Base-by-base conservation (phyloP, 2,329 filamentous ascomycete genomes). In the Pezicula neosporulosa region DNA sequence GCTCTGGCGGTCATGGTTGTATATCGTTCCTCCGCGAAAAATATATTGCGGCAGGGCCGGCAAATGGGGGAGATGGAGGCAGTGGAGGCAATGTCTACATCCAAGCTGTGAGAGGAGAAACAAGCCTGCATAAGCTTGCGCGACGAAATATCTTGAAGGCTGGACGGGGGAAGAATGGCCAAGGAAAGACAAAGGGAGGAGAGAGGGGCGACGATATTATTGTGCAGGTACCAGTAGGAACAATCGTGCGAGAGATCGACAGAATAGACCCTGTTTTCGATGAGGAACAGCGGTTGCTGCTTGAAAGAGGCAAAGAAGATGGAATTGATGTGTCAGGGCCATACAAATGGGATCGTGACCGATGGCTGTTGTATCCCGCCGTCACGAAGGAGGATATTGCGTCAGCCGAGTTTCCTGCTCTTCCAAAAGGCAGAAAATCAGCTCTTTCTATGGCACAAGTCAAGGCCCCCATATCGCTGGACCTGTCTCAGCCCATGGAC, bases 11-110 rank as follows among this genome's bases (percentile, higher is more conserved):
- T 8, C 86, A 94, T 65, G 94, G 94, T 56, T 99, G 94, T 66
- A 90, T 97, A 47, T 94, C 94, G 0, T 99, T 97, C 67, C 74
- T 95, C 41, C 86, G 93, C 18, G 94, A 99, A 63, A 93, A 93
- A 56, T 97, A 89, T 69, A 78, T 97, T 28, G 82, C 86, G 42
- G 86, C 96, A 57, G 94, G 94, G 0, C 94, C 94, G 10, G 83
- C 94, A 9, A 97, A 99, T 68, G 94, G 94, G 45, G 94, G 94
- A 53, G 91, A 99, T 66, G 94, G 94, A 39, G 94, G 94, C 4
- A 87, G 84, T 50, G 94, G 94, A 55, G 94, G 94, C 37, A 95
- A 88, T 62, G 77, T 99, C 59, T 97, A 96, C 68, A 95, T 99
- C 52, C 93, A 97, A 71, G 92, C 94, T 7, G 84, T 96, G 1